A percentile compares a stretch with the other conserved stretches of the same genome.
These are phyloP conservation scores for Biscogniauxia sp. DNA, from an alignment of 2,329 filamentous ascomycete species.

Conservation along the genomic window DNA sequence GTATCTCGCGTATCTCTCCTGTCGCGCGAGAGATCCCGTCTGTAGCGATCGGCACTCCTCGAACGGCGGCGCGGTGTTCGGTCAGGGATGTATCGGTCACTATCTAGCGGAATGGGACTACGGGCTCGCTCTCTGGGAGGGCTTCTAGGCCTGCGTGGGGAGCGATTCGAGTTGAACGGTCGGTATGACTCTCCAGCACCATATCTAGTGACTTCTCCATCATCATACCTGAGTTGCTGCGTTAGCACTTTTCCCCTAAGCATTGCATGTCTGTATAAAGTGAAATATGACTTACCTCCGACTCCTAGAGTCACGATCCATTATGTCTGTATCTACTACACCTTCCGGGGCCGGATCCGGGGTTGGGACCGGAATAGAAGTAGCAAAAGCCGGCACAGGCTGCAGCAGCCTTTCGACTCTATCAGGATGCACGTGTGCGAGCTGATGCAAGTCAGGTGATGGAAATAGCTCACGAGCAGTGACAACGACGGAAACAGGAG, in stretches of 20 bases:
- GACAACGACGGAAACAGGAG: not conserved
- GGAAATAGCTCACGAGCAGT: not conserved
- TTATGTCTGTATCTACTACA: constrained; percentile 2
- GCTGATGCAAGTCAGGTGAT: not conserved
- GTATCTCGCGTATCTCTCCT: constrained; percentile 18
- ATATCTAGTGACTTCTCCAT: constrained; percentile 61
- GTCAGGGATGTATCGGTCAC: constrained; percentile 42
- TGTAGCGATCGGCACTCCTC: constrained; percentile 40
- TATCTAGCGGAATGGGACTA: constrained; percentile 38
- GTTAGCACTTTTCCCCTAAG: not conserved
- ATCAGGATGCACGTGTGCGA: not conserved
- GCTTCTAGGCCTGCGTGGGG: constrained; percentile 38
- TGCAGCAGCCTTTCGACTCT: not conserved
- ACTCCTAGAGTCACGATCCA: constrained; percentile 34
- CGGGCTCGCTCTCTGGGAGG: constrained; percentile 20
- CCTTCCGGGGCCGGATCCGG: not conserved
- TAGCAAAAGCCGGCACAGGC: too few species aligned
- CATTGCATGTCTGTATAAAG: not conserved
- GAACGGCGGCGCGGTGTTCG: constrained; percentile 42
- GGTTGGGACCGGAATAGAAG: not conserved
- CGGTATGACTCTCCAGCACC: constrained; percentile 61
- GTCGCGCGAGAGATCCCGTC: constrained; percentile 37
- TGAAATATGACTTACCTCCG: constrained; percentile 23
- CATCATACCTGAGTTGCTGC: constrained; percentile 48
- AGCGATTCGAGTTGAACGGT: constrained; percentile 53